Base-by-base conservation (phyloP, 805 yeast species). In the Zygoascus biomembranicola region DNA sequence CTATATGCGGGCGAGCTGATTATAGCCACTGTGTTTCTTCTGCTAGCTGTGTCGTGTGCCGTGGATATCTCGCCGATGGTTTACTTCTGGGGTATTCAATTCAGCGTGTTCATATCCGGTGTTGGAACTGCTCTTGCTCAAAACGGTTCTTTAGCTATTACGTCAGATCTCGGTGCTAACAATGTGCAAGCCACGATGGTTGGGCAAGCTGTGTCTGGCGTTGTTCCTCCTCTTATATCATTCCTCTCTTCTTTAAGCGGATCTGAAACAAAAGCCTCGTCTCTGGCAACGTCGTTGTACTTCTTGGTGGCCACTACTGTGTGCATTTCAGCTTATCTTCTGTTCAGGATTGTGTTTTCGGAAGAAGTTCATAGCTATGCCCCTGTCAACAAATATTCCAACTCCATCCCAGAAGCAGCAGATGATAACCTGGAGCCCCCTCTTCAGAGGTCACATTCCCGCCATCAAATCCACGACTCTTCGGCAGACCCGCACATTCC, bases 181-280 rank as follows among this genome's bases (percentile, higher is more conserved):
- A 87, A 79, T 65, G 90, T 95, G 10, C 96, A 94, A 63, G 95
- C 87, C 0, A 85, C 85, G 1, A 87, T 94, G 85, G 90, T 90
- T 2, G 99, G 99, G 1, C 96, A 92, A 67, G 96, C 96, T 0
- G 72, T 92, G 16, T 89, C 97, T 0, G 99, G 99, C 1, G 96
- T 94, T 0, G 71, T 92, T 37, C 98, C 99, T 1, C 82, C 96
- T 0, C 65, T 86, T 18, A 82, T 85, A 13, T 77, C 81, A 60
- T 83, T 82, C 56, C 55, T 77, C 10, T 78, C 85, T 10, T 80
- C 80, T 26, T 62, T 78, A 50, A 47, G 71, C 16, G 52, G 51
- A 3, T 18, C 53, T 8, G 48, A 44, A 20, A 43, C 20, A 9
- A 43, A 58, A 14, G 37, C 53, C 11, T 51, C 56, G 8, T 41